phyloP scores from a whole-genome alignment of 2,329 filamentous ascomycete species.

The Coniochaeta prunicola region DNA sequence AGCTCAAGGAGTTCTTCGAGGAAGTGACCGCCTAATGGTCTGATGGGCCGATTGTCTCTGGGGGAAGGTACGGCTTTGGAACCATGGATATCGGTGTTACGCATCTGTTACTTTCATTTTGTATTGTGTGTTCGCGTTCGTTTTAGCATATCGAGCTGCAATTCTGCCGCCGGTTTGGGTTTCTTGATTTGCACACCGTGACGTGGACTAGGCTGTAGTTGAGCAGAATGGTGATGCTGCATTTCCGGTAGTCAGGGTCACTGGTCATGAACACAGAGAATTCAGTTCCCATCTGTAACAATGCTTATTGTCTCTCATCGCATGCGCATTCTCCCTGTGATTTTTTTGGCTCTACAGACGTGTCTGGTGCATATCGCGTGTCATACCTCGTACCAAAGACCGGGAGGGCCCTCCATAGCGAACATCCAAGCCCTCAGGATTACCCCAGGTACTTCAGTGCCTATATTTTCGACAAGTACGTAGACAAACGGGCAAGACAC shows the following conservation, averaged over 20 bases:
- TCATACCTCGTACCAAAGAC: too few species aligned
- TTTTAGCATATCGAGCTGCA: conserved; percentile 12
- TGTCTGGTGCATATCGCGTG: too few species aligned
- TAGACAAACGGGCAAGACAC: too few species aligned
- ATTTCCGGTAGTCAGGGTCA: background rate
- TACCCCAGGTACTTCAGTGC: too few species aligned
- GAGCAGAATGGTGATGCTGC: background rate
- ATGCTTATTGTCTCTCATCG: background rate
- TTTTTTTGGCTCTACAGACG: too few species aligned
- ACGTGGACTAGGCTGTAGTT: background rate
- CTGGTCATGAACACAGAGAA: background rate
- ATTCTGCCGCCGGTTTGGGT: conserved; percentile 11
- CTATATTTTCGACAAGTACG: too few species aligned
- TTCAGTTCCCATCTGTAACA: background rate
- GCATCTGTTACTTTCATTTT: conserved; percentile 10
- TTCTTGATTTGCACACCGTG: conserved; percentile 16
- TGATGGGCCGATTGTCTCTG: conserved; percentile 4
- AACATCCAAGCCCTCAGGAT: too few species aligned
- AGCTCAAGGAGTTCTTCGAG: conserved; percentile 52
- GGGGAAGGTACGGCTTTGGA: conserved; percentile 4
- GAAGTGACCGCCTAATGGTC: conserved; percentile 33
- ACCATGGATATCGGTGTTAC: background rate
- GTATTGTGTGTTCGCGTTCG: background rate
- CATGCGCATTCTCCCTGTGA: background rate
- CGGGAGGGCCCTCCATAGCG: too few species aligned